Base-by-base conservation (phyloP, 208 protist species). In the Crithidia thermophila region DNA sequence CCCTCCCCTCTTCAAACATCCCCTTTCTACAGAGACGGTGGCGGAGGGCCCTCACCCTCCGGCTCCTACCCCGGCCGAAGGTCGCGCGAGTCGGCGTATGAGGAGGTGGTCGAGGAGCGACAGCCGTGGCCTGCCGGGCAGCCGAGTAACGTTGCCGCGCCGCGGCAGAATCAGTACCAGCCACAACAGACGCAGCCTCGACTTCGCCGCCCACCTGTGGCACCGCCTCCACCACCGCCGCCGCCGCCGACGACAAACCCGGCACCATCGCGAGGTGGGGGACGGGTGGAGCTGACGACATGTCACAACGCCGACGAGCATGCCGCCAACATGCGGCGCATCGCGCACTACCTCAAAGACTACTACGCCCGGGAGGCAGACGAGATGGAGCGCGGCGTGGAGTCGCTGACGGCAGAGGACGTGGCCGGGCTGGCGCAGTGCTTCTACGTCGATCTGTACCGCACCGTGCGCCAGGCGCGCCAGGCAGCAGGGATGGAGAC, bases 401-500 rank as follows among this genome's bases (percentile, higher is more conserved):
- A 94, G 56, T 90, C 88, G 47, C 77, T 94, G 76, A 66, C 72
- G 4, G 82, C 85, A 7, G 83, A 86, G 33, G 88, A 94, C 50
- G 77, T 91, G 28, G 72, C 81, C 4, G 78, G 69, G 27, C 79
- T 94, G 13, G 76, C 66, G 61, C 82, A 90, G 72, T 94, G 88
- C 61, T 86, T 94, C 57, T 88, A 91, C 75, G 68, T 90, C 20
- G 88, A 94, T 56, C 49, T 84, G 11, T 85, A 94, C 66, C 80
- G 81, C 45, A 50, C 69, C 21, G 79, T 94, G 49, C 84, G 84
- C 16, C 59, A 77, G 47, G 57, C 59, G 20, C 67, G 88, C 28
- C 70, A 68, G 23, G 33, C 53, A 3, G 53, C 62, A 0, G 81
- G 85, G 14, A 39, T 91, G 40, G 78, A 74, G 31, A 77, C 76